These are phyloP conservation scores for Carpinus fangiana DNA, from an alignment of 306 rosid genomes.

Conservation along the genomic window DNA sequence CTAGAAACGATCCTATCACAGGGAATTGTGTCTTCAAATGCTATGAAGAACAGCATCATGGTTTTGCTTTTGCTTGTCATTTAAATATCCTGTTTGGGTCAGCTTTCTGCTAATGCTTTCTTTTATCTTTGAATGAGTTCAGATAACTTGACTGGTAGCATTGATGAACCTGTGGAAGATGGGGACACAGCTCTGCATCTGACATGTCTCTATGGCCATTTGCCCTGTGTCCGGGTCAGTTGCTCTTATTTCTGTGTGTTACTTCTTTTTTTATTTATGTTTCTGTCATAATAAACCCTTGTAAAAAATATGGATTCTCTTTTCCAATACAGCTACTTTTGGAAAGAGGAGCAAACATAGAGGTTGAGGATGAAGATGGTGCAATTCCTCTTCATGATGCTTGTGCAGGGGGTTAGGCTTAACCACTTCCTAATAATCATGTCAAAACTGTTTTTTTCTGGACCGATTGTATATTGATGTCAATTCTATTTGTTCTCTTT, in stretches of 20 bases:
- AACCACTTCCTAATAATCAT: neutral
- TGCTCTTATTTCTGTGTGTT: neutral
- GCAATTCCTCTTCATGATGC: constrained; percentile 94
- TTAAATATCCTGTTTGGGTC: neutral
- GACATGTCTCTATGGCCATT: constrained; percentile 84
- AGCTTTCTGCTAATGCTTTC: constrained; percentile 24
- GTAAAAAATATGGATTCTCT: constrained; percentile 17
- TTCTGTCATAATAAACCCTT: neutral
- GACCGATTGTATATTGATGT: neutral
- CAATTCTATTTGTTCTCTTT: neutral
- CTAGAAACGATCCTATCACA: neutral
- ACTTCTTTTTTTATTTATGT: neutral
- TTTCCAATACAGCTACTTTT: constrained; percentile 60
- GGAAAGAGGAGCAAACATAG: constrained; percentile 82
- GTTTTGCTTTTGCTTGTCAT: neutral
- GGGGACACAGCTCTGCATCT: constrained; percentile 92
- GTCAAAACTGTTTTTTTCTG: neutral
- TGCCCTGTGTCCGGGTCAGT: constrained; percentile 67
- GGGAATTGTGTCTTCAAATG: neutral
- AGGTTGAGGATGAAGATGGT: constrained; percentile 79
- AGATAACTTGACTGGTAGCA: constrained; percentile 77
- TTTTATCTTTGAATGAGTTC: constrained; percentile 17
- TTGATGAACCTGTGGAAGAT: constrained; percentile 90
- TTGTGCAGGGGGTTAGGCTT: constrained; percentile 81
- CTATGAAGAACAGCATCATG: neutral